Percentiles rank a stretch among this genome's conserved stretches.
Conservation (phyloP, 169 alveolate species). For the Plasmodium gallinaceum region DNA sequence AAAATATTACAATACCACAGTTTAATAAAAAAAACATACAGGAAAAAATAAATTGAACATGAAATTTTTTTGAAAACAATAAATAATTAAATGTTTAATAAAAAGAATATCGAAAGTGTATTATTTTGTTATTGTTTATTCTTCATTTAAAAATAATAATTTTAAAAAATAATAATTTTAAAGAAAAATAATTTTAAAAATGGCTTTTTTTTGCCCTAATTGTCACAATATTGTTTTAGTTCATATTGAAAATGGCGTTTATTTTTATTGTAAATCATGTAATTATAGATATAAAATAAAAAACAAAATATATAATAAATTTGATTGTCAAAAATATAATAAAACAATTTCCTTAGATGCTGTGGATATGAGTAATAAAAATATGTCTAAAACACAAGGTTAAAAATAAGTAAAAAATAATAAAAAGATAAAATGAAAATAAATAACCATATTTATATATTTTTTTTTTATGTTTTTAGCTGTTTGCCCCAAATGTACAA, state of each 20-base stretch:
- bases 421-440: not conserved
- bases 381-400: slow-evolving; percentile 78
- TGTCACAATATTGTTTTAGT: slow-evolving; percentile 78
- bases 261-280: slow-evolving; percentile 66
- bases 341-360: slow-evolving; percentile 72
- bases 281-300: slow-evolving; percentile 60
- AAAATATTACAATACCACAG: no score
- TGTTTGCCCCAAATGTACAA: slow-evolving; percentile 86
- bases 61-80: no score
- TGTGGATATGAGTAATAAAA: slow-evolving; percentile 60
- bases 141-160: no score
- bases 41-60: no score
- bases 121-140: no score
- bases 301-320: slow-evolving; percentile 66
- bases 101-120: no score
- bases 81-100: no score
- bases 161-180: no score
- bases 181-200: not conserved
- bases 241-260: slow-evolving; percentile 60
- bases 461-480: slow-evolving; percentile 73
- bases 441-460: not conserved
- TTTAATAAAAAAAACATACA: no score
- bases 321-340: slow-evolving; percentile 32
- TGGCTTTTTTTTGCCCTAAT: slow-evolving; percentile 82
- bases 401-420: not conserved